Evolutionary conservation across 2,329 filamentous ascomycete genomes (phyloP), one percentile per base, ranked within the genome.

Genomic region (Colletotrichum godetiae): DNA sequence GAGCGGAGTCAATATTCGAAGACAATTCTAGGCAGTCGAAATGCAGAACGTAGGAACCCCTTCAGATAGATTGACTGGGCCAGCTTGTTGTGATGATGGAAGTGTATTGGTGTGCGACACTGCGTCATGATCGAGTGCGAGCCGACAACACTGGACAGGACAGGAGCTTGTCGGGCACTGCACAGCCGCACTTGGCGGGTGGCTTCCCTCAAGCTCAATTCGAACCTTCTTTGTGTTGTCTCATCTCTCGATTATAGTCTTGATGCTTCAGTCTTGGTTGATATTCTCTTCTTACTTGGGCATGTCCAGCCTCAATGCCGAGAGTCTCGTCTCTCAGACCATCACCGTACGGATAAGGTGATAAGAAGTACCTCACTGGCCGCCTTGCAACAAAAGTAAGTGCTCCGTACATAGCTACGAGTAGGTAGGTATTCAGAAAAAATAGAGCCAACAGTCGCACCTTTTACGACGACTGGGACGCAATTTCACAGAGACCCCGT

Each of bases 101-200:
- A 22, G 42, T 22, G 19, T 22, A 52, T 61, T 49, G 42, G n/a
- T 52, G 8, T 15, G n/a, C 13, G 37, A 19, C 37, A 29, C 37
- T 12, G 33, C 35, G 31, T 53, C 67, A 58, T 37, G 31, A 29
- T 49, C 22, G 27, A 42, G 29, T 52, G 58, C 35, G 57, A 56
- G 56, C 31, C 63, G 37, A 19, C 24, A 56, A 29, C 4, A 15
- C 15, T 33, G 19, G 7, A 12, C n/a, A 15, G 6, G 31, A 27
- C 15, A 15, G 22, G 22, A 52, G n/a, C 29, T 27, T 31, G 59
- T 59, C 59, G 65, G 58, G 69, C 59, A 59, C 46, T 63, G 22
- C 66, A 69, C 58, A 58, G 69, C 69, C 69, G 52, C 69, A 59
- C 69, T 69, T 53, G 52, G 69, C 58, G 35, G 42, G n/a, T 37